These are phyloP conservation scores for Diplodia intermedia DNA, from an alignment of 2,329 filamentous ascomycete genomes.

Conservation along the genomic window DNA sequence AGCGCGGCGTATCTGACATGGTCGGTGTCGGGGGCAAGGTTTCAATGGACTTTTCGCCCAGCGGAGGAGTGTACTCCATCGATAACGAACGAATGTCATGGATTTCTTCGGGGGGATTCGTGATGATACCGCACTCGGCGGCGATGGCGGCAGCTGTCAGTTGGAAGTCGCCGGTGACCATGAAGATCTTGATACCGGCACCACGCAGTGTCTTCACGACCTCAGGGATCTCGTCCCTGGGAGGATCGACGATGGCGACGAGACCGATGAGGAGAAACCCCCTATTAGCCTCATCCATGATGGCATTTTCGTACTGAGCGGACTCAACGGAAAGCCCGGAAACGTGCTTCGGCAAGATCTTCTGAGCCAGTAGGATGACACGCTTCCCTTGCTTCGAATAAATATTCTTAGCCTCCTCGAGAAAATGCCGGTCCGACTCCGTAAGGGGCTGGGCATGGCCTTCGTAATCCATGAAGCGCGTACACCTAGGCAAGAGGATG, in stretches of 20 bases:
- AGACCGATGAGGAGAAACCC: slow-evolving; percentile 63
- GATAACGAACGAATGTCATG: slow-evolving; percentile 62
- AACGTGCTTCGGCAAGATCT: slow-evolving; percentile 54
- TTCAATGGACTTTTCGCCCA: neutral
- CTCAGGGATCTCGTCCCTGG: slow-evolving; percentile 64
- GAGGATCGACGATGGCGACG: slow-evolving; percentile 66
- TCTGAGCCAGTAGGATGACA: slow-evolving; percentile 71
- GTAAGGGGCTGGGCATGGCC: slow-evolving; percentile 63
- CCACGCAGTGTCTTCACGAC: slow-evolving; percentile 68
- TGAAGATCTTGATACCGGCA: slow-evolving; percentile 77
- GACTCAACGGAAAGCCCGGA: slow-evolving; percentile 43
- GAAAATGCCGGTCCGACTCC: slow-evolving; percentile 50
- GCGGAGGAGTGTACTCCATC: neutral
- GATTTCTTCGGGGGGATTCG: slow-evolving; percentile 55
- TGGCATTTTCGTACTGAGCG: slow-evolving; percentile 62
- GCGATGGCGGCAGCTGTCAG: slow-evolving; percentile 78
- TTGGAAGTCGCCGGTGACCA: slow-evolving; percentile 82
- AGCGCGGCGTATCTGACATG: slow-evolving; percentile 55
- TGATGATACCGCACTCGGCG: slow-evolving; percentile 74
- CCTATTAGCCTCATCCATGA: slow-evolving; percentile 59
- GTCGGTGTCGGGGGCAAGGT: slow-evolving; percentile 50
- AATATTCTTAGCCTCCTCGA: slow-evolving; percentile 68
- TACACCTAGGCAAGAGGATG: slow-evolving; percentile 70
- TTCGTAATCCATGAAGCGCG: slow-evolving; percentile 61
- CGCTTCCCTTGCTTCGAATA: slow-evolving; percentile 74